Evolutionary conservation across 208 protist species (phyloP).

Genomic region (Trypanosoma melophagium): DNA sequence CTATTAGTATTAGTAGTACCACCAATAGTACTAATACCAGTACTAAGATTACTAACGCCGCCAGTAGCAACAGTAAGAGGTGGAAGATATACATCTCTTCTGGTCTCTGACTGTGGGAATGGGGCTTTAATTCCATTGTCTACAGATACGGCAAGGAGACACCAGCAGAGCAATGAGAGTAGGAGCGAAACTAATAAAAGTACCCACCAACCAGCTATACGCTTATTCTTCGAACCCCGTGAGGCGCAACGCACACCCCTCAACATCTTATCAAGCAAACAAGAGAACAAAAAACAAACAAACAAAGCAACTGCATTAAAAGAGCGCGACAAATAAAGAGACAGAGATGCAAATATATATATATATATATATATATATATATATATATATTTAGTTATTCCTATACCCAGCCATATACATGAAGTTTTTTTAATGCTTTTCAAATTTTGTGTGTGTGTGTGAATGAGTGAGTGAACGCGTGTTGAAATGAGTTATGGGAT

Average conservation of each 20-base stretch:
- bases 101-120: neutral
- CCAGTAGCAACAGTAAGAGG: neutral
- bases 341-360: neutral
- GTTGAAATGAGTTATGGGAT: no score
- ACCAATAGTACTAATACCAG: no score
- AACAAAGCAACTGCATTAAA: neutral
- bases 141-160: neutral
- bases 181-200: neutral
- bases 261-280: slow-evolving; percentile 8
- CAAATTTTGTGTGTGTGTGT: no score
- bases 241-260: neutral
- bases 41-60: neutral
- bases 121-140: neutral
- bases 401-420: neutral
- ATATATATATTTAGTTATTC: slow-evolving; percentile 14
- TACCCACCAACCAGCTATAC: neutral
- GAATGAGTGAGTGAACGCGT: no score
- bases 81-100: no score
- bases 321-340: neutral
- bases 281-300: slow-evolving; percentile 18
- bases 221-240: neutral
- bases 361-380: slow-evolving; percentile 9
- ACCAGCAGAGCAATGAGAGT: neutral
- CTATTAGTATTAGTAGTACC: neutral
- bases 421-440: neutral